phyloP scores from a whole-genome alignment of 495 filamentous ascomycete species.

The Bombardia bombarda region DNA sequence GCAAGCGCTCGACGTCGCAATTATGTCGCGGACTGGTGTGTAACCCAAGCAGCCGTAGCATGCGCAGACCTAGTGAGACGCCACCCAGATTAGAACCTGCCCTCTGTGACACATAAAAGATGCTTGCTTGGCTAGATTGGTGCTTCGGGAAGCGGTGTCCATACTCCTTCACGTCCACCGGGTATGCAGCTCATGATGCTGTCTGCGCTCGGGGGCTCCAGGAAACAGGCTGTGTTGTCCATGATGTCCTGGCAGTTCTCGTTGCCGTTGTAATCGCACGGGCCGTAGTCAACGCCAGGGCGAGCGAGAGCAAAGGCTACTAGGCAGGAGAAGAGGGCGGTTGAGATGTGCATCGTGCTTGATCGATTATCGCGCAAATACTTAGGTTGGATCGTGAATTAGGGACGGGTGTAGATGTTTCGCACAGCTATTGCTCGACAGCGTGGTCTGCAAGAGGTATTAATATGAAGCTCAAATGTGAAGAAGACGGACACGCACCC shows the following conservation, averaged over 20 bases:
- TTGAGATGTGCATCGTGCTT: not conserved
- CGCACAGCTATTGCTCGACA: too few species aligned
- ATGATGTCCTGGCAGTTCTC: conserved; percentile 17
- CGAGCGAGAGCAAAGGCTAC: not conserved
- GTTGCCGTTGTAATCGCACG: conserved; percentile 16
- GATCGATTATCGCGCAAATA: not conserved
- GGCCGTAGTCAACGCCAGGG: conserved; percentile 12
- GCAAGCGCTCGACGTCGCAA: conserved; percentile 13
- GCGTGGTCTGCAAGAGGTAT: too few species aligned
- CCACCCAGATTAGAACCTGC: not conserved
- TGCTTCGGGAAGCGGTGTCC: too few species aligned
- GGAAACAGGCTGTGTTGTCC: conserved; percentile 19
- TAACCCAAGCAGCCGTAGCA: conserved; percentile 17
- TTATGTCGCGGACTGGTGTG: conserved; percentile 5
- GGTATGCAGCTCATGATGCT: conserved; percentile 12
- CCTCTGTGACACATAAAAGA: not conserved
- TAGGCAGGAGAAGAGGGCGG: conserved; percentile 1
- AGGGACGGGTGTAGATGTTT: not conserved
- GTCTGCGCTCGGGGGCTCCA: conserved; percentile 11
- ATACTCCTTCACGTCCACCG: conserved; percentile 10
- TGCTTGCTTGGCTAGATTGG: not conserved
- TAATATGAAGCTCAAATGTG: too few species aligned
- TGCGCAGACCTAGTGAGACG: conserved; percentile 9
- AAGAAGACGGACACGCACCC: too few species aligned
- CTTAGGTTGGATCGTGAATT: not conserved